Base-by-base conservation (phyloP, 164 flowering plant genomes). In the Chimonanthus praecox region DNA sequence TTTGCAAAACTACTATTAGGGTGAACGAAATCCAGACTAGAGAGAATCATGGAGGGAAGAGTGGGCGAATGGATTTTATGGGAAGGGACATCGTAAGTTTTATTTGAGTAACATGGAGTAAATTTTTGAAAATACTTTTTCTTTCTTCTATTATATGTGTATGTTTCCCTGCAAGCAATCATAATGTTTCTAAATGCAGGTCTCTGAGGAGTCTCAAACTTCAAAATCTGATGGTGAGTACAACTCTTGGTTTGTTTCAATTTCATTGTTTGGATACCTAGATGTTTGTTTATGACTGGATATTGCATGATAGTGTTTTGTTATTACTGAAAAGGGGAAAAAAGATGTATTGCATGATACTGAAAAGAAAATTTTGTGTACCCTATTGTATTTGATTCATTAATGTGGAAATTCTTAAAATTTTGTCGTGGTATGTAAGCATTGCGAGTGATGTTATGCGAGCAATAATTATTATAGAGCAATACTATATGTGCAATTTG, bases 181-280 rank as follows among this genome's bases (percentile, higher is more conserved):
- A 54, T 10, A n/a, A 48, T 49, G 45, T 70, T 7, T 58, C 43
- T 73, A 5, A 49, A 20, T 82, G 78, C 88, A 88, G 91, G 71
- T 65, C 49, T 45, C 64, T 67, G 86, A 81, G 78, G 88, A 85
- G 15, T 69, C 78, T 74, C 83, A 77, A 47, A 44, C 76, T 6
- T 73, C 82, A 70, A 78, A 83, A 58, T 43, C 80, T 68, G 88
- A 84, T 43, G 91, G 97, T 93, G 77, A 83, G 92, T 80, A 69
- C 11, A 6, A 67, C 20, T 8, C 21, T 69, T 72, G 10, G n/a
- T 64, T 58, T 60, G 60, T 54, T 54, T 54, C n/a, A 0, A 13
- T 3, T 54, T n/a, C 16, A n/a, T 11, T 54, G 60, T 11, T 54
- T 4, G 60, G 46, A 21, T 63, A 2, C 44, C 68, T 66, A 44